A percentile compares a stretch with the other conserved stretches of the same genome.
These are phyloP conservation scores for Meira nashicola DNA, from an alignment of 1,284 basidiomycete species.

Conservation along the genomic window DNA sequence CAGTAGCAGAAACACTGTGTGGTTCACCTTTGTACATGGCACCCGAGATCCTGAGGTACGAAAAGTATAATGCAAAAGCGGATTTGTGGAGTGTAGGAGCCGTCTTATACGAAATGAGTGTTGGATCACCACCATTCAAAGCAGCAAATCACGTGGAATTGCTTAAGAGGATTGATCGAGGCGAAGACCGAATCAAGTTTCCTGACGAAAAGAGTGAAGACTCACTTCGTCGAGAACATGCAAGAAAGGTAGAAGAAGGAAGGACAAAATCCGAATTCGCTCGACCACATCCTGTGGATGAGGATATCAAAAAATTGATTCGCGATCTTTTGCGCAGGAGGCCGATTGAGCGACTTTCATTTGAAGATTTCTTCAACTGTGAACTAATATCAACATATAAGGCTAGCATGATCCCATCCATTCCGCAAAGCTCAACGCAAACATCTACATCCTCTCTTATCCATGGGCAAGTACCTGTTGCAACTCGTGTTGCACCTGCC, in stretches of 20 bases:
- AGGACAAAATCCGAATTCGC: constrained; percentile 3
- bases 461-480: not conserved
- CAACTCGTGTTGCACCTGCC: not conserved
- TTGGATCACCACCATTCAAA: constrained; percentile 87
- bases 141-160: constrained; percentile 95
- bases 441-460: not conserved
- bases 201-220: constrained; percentile 63
- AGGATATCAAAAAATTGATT: constrained; percentile 84
- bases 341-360: constrained; percentile 77
- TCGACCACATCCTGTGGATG: constrained; percentile 60
- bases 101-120: constrained; percentile 90
- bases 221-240: constrained; percentile 37
- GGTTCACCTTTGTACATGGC: constrained; percentile 99
- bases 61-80: constrained; percentile 96
- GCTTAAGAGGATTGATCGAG: constrained; percentile 83
- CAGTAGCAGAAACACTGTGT: constrained; percentile 95
- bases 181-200: constrained; percentile 66
- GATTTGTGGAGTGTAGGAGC: constrained; percentile 98
- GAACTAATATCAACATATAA: constrained; percentile 25
- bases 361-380: constrained; percentile 81
- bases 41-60: constrained; percentile 91
- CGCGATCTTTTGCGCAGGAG: constrained; percentile 74
- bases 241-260: constrained; percentile 25
- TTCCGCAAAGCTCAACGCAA: not conserved
- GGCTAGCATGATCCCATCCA: not conserved